Conservation (phyloP, 1,284 basidiomycete genomes). For the Rhodotorula glutinis region DNA sequence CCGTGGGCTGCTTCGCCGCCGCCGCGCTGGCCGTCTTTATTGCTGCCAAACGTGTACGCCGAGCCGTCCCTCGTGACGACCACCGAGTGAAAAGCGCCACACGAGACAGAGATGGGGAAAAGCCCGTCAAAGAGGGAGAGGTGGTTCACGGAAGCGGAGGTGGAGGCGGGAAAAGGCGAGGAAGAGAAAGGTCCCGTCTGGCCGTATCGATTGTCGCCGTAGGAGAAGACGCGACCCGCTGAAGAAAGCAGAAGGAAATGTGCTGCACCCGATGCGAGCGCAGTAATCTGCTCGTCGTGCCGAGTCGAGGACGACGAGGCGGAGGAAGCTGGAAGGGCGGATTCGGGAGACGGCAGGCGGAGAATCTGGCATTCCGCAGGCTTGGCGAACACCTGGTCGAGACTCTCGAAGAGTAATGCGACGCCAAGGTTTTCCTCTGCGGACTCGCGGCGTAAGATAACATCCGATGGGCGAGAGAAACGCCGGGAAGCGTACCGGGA, state of each 20-base stretch:
- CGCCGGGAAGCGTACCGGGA: neutral
- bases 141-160: neutral
- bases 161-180: neutral
- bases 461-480: neutral
- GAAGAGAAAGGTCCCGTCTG: slow-evolving; percentile 13
- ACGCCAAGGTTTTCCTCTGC: neutral
- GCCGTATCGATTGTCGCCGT: slow-evolving; percentile 30
- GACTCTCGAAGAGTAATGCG: neutral
- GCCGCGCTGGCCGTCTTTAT: slow-evolving; percentile 15
- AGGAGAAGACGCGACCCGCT: slow-evolving; percentile 1
- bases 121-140: slow-evolving; percentile 26
- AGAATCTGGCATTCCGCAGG: too few relatives aligned
- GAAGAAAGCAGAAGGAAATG: slow-evolving; percentile 29
- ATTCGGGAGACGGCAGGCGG: neutral
- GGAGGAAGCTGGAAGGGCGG: neutral
- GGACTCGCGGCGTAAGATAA: neutral
- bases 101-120: neutral
- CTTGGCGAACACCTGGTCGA: neutral
- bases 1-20: neutral
- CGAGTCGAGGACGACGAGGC: neutral
- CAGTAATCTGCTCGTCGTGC: neutral
- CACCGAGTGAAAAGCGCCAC: slow-evolving; percentile 28
- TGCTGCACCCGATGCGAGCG: slow-evolving; percentile 19
- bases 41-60: slow-evolving; percentile 24
- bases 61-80: slow-evolving; percentile 18